Conservation (phyloP, 768 basidiomycete genomes). For the Mycena metata region DNA sequence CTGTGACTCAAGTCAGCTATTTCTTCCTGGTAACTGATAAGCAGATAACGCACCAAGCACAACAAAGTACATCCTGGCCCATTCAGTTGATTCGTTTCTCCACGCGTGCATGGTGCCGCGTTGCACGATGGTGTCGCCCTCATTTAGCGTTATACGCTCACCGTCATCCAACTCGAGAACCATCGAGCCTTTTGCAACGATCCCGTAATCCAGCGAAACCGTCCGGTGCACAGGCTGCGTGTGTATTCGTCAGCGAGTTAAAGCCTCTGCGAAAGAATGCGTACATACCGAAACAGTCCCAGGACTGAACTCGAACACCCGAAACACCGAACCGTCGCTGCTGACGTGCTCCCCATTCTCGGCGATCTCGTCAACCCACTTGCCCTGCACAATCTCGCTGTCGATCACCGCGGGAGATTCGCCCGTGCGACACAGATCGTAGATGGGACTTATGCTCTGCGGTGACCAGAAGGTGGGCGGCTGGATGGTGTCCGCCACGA, state of each 20-base stretch:
- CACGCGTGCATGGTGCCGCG: slow-evolving; percentile 44
- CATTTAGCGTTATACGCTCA: slow-evolving; percentile 36
- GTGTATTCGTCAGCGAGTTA: no score
- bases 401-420: slow-evolving; percentile 24
- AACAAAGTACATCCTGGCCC: slow-evolving; percentile 43
- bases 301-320: slow-evolving; percentile 24
- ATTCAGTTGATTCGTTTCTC: slow-evolving; percentile 43
- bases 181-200: slow-evolving; percentile 40
- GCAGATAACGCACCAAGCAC: slow-evolving; percentile 34
- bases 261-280: no score
- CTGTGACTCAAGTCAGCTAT: neutral
- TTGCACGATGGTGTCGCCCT: slow-evolving; percentile 43
- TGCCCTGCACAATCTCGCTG: slow-evolving; percentile 23
- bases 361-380: slow-evolving; percentile 30
- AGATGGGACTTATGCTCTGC: slow-evolving; percentile 15
- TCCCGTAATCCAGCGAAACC: slow-evolving; percentile 42
- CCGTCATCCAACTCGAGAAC: slow-evolving; percentile 42
- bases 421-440: slow-evolving; percentile 20
- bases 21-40: no score
- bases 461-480: slow-evolving; percentile 16
- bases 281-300: slow-evolving; percentile 25
- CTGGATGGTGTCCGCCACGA: slow-evolving; percentile 25
- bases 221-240: slow-evolving; percentile 41
- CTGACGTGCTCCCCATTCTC: slow-evolving; percentile 21
- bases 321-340: slow-evolving; percentile 20